These are phyloP conservation scores for Keqinozyma sinolaborantium DNA, from an alignment of 1,139 yeast genomes.

Conservation along the genomic window DNA sequence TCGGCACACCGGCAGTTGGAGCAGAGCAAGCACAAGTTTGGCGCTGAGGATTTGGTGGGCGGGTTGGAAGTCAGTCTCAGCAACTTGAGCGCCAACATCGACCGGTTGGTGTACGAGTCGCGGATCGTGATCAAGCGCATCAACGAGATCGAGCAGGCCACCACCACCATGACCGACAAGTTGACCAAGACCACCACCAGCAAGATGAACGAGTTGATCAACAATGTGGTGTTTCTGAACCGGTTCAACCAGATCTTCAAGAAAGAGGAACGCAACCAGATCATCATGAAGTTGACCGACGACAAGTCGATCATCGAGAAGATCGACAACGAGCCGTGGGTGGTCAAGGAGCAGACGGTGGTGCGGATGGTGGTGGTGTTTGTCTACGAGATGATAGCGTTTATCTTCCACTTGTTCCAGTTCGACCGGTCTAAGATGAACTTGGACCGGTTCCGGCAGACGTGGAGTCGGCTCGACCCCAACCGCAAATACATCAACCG, in stretches of 20 bases:
- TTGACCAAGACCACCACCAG: constrained; percentile 25
- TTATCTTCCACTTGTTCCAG: constrained; percentile 28
- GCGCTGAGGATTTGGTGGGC: constrained; percentile 28
- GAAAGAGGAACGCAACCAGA: constrained; percentile 22
- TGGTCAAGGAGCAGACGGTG: constrained; percentile 9
- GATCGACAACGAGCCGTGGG: constrained; percentile 4
- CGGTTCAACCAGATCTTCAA: constrained; percentile 30
- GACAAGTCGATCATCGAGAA: constrained; percentile 6
- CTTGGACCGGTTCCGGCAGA: constrained; percentile 38
- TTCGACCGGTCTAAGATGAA: constrained; percentile 42
- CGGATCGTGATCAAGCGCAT: constrained; percentile 69
- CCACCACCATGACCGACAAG: constrained; percentile 43
- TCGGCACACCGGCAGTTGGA: constrained; percentile 27
- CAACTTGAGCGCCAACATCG: constrained; percentile 68
- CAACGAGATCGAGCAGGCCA: constrained; percentile 75
- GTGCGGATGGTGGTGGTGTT: constrained; percentile 23
- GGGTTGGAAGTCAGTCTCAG: constrained; percentile 47
- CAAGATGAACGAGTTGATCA: constrained; percentile 27
- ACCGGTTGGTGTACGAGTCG: constrained; percentile 77
- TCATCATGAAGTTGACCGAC: constrained; percentile 25
- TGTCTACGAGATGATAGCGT: constrained; percentile 28
- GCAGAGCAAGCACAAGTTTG: constrained; percentile 24
- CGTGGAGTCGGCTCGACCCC: constrained; percentile 47
- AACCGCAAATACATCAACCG: constrained; percentile 34
- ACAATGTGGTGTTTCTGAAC: constrained; percentile 33